Evolutionary conservation across 805 yeast genomes (phyloP).

Genomic region (Maudiozyma saulgeensis): DNA sequence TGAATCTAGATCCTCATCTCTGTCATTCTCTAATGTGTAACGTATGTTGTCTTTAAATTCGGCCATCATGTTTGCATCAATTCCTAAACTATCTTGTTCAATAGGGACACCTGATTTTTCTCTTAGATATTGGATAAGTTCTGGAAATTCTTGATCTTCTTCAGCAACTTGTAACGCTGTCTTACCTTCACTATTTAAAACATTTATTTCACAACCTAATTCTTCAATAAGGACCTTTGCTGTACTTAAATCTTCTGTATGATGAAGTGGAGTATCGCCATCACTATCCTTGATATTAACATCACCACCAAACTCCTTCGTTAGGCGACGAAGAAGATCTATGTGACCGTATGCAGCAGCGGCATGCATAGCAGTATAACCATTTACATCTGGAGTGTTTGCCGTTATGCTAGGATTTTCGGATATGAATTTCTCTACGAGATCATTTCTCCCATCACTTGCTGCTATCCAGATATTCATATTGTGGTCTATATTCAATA

Average conservation of each 20-base stretch:
- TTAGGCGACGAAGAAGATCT: conserved; percentile 41
- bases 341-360: conserved; percentile 88
- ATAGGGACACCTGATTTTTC: conserved; percentile 25
- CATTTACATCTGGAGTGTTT: conserved; percentile 78
- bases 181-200: conserved; percentile 62
- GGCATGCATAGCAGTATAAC: conserved; percentile 95
- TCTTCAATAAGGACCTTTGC: conserved; percentile 63
- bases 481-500: too few relatives aligned
- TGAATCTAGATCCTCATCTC: conserved; percentile 31
- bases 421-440: conserved; percentile 48
- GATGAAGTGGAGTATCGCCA: conserved; percentile 94
- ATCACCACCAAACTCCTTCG: conserved; percentile 54
- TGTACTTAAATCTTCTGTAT: conserved; percentile 59
- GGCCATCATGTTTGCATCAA: conserved; percentile 24
- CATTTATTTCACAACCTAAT: conserved; percentile 53
- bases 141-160: conserved; percentile 82
- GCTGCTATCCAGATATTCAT: conserved; percentile 91
- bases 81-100: conserved; percentile 17
- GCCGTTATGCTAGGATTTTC: conserved; percentile 42
- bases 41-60: conserved; percentile 40
- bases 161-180: conserved; percentile 67
- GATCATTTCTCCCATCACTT: conserved; percentile 61
- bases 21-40: conserved; percentile 43
- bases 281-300: conserved; percentile 76
- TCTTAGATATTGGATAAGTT: conserved; percentile 57